Evolutionary conservation across 208 protist species (phyloP).

Genomic region (Crithidia fasciculata): DNA sequence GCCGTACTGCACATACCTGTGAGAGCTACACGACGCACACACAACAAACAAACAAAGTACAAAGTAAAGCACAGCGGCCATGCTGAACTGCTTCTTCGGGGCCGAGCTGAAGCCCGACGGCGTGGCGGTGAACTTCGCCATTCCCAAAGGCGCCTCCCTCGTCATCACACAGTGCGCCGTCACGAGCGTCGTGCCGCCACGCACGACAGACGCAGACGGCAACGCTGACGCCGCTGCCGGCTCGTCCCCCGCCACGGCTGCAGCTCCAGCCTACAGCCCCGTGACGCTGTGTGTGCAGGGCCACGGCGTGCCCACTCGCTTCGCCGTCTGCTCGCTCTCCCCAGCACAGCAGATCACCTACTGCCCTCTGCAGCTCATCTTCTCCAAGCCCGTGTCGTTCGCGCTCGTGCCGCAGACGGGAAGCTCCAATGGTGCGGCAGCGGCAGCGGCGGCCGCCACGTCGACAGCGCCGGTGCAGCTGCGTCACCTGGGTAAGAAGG

Average conservation of each 20-base stretch:
- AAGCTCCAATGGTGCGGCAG: neutral
- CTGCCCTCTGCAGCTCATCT: conserved; percentile 75
- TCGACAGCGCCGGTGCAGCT: neutral
- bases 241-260: neutral
- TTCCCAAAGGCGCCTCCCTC: conserved; percentile 59
- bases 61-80: conserved; percentile 4
- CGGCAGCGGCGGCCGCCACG: neutral
- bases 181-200: conserved; percentile 45
- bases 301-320: conserved; percentile 55
- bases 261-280: conserved; percentile 32
- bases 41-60: no score
- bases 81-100: conserved; percentile 90
- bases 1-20: no score
- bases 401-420: conserved; percentile 45
- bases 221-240: neutral
- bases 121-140: conserved; percentile 56
- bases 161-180: conserved; percentile 82
- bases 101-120: conserved; percentile 64
- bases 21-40: no score
- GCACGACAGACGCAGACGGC: neutral
- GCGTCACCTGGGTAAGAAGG: conserved; percentile 17
- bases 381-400: conserved; percentile 66
- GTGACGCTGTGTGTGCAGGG: conserved; percentile 79
- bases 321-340: conserved; percentile 66
- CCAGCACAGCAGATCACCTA: conserved; percentile 52